Evolutionary conservation across 495 filamentous ascomycete genomes (phyloP), one percentile per base, ranked within the genome.

Genomic region (Penicillium lagena): DNA sequence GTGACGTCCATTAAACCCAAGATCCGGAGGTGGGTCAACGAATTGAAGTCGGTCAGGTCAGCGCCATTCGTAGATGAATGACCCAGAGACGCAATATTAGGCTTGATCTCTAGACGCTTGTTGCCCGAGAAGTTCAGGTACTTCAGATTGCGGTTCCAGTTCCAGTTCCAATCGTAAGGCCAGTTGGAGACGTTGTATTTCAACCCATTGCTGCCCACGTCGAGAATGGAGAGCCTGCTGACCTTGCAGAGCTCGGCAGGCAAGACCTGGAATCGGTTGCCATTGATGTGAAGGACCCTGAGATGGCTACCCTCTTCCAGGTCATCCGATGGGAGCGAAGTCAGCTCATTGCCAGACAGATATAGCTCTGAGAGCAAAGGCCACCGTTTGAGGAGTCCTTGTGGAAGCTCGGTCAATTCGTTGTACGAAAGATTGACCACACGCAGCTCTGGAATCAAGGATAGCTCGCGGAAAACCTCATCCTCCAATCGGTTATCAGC

Each of bases 131-230:
- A 78, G 55, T 96, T 99, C 47, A 99, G 82, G 55, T 94, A 97
- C 48, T 89, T 87, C 45, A 99, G 71, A 48, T 95, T 90, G 32
- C 85, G 83, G 49, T 97, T 99, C 77, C 90, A 89, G 61, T 96
- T 97, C 93, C 93, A 99, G 55, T 99, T 99, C 93, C 93, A 99
- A 60, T 99, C 93, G 56, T 99, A 99, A 1, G 94, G 93, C 78
- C 94, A 95, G 58, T 99, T 99, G 22, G 90, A 93, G 30, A 99
- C 90, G 58, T 99, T 99, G 72, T 99, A 99, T 62, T 96, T 99
- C 37, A 99, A 75, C n/a, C 76, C 77, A 55, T 99, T 99, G 72
- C 87, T 96, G 42, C 90, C 90, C 50, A 93, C 91, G 66, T 99
- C 93, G 33, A 99, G 72, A 15, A 95, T 83, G 8, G 90, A 75